Base-by-base conservation (phyloP, 352 stramenopile species). In the Pythium dissotocum region DNA sequence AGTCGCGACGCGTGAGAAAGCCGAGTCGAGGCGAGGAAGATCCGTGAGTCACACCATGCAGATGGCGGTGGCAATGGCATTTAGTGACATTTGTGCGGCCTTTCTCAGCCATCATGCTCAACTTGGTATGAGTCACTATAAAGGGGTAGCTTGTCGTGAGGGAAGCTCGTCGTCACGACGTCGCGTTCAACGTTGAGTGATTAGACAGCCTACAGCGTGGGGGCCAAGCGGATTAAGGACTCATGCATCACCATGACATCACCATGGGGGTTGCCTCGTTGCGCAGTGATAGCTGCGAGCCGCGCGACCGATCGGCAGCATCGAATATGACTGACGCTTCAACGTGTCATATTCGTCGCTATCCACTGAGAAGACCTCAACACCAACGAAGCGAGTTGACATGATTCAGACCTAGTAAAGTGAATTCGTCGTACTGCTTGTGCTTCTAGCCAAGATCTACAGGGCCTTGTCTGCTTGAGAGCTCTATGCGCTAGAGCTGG, bases 401-500 rank as follows among this genome's bases (percentile, higher is more conserved):
- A n/a, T n/a, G n/a, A n/a, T n/a, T n/a, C n/a, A n/a, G n/a, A n/a
- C n/a, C n/a, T n/a, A n/a, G n/a, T n/a, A n/a, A n/a, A n/a, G n/a
- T n/a, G n/a, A n/a, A n/a, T n/a, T n/a, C n/a, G n/a, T n/a, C n/a
- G n/a, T n/a, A n/a, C n/a, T n/a, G n/a, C n/a, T n/a, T n/a, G n/a
- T n/a, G 6, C 36, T 42, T 6, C 36, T 42, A 42, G 4, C 36
- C 2, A 12, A 14, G 10, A 14, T 42, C 36, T 42, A 0, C 36
- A 42, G 0, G 14, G 36, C 10, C 6, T 12, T 42, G 36, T 16
- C 7, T 1, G 4, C 2, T 4, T 12, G 7, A 16, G 36, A 42
- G 36, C 36, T 42, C 7, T 1, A 0, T 12, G 10, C 10, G 9
- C 12, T 55, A 91, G 30, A 91, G 66, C 51, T 91, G 80, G 62